Percentiles rank a stretch among this genome's conserved stretches.
Evolutionary conservation across 495 filamentous ascomycete genomes (phyloP).

Genomic region (Lasiosphaeria ovina): DNA sequence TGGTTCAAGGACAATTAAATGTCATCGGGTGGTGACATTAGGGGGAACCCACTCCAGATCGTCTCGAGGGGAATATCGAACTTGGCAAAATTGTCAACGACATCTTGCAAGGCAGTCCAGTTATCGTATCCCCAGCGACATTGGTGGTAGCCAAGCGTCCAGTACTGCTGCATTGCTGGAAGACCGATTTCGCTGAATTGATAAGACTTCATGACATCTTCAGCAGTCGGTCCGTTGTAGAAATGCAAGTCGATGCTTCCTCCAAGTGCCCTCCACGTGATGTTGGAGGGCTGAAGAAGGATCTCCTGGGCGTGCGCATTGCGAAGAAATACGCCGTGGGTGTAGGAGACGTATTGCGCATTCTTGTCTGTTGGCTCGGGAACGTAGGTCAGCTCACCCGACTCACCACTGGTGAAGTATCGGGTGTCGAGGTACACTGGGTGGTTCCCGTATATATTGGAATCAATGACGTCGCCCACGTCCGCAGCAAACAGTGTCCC

Average conservation of each 20-base stretch:
- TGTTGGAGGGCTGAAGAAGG: constrained; percentile 58
- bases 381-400: constrained; percentile 53
- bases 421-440: constrained; percentile 84
- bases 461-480: constrained; percentile 58
- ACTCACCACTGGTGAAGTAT: constrained; percentile 53
- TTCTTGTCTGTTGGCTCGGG: constrained; percentile 52
- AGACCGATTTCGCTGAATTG: constrained; percentile 64
- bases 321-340: constrained; percentile 80
- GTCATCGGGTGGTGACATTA: background rate
- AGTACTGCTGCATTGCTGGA: constrained; percentile 85
- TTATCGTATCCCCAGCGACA: constrained; percentile 82
- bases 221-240: constrained; percentile 68
- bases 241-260: constrained; percentile 84
- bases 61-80: constrained; percentile 78
- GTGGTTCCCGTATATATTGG: constrained; percentile 80
- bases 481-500: constrained; percentile 73
- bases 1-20: constrained; percentile 40
- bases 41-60: constrained; percentile 56
- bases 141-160: constrained; percentile 82
- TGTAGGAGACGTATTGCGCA: constrained; percentile 60
- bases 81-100: constrained; percentile 69
- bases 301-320: constrained; percentile 80
- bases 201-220: constrained; percentile 70
- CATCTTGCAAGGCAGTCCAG: constrained; percentile 70
- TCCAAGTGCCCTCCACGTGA: constrained; percentile 79